phyloP scores from a whole-genome alignment of 164 flowering plant genomes.

The Protea cynaroides region DNA sequence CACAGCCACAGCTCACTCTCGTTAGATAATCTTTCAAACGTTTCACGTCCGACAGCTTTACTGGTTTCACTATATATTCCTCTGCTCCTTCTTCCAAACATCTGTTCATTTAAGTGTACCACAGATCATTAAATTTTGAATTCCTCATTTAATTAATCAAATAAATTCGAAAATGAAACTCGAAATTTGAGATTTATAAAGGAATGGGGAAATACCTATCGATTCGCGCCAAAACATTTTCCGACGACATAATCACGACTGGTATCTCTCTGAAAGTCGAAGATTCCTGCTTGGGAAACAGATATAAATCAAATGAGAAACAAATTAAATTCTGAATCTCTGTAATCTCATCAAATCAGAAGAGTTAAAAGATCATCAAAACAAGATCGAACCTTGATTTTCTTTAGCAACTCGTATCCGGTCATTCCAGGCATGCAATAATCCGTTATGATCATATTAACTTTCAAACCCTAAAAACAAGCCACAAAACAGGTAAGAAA shows the following conservation, averaged over 20 bases:
- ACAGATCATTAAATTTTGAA: no score
- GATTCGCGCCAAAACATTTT: slow-evolving; percentile 56
- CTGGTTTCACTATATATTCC: slow-evolving; percentile 68
- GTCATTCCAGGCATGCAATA: slow-evolving; percentile 85
- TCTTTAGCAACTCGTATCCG: slow-evolving; percentile 68
- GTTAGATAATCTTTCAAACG: slow-evolving; percentile 41
- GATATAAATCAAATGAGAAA: background rate
- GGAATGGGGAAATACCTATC: slow-evolving; percentile 34
- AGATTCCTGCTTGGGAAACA: slow-evolving; percentile 40
- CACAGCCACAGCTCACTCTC: slow-evolving; percentile 15
- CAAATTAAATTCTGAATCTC: background rate
- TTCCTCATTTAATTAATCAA: background rate
- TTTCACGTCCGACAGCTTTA: slow-evolving; percentile 52
- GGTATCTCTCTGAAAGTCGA: slow-evolving; percentile 48
- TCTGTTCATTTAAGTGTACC: slow-evolving; percentile 28
- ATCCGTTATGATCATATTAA: slow-evolving; percentile 64
- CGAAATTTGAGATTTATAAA: background rate
- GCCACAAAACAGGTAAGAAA: background rate
- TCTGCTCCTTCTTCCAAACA: slow-evolving; percentile 78
- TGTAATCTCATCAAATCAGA: background rate
- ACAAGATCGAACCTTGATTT: slow-evolving; percentile 36
- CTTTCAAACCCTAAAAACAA: slow-evolving; percentile 42
- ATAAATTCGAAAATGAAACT: background rate
- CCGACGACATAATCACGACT: slow-evolving; percentile 79
- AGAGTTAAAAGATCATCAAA: background rate